Base-by-base conservation (phyloP, 768 basidiomycete genomes). In the Mycena rosella region DNA sequence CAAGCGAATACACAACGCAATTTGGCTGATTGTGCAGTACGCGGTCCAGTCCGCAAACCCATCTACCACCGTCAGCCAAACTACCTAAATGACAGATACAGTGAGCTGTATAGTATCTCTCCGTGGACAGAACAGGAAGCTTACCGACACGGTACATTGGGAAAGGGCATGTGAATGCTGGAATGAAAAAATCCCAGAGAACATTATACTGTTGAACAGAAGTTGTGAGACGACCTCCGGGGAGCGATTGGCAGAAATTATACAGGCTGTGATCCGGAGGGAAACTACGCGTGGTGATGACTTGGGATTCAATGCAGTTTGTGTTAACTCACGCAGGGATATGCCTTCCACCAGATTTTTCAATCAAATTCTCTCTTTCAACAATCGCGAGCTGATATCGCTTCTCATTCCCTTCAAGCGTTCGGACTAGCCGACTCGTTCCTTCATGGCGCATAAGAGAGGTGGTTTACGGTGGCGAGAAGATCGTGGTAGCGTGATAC, bases 11-110 rank as follows among this genome's bases (percentile, higher is more conserved):
- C 61, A 85, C 69, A 34, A 85, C 73, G 66, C 82, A 83, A n/a
- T 80, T 74, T 30, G 76, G 74, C 65, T 84, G 84, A 48, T 78
- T 73, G 1, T 49, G 45, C 51, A 76, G 71, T 36, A 87, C 74
- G 11, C 80, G 78, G n/a, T 81, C 80, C 22, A 87, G 71, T 8
- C 86, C 86, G 70, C 86, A 86, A 17, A 84, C 76, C 82, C 84
- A 86, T 73, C 86, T 87, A 42, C 65, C 65, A 24, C 60, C 51
- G 53, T 63, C 53, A 26, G 40, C 52, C 24, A 54, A 38, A 10
- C 38, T 63, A 44, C 77, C 57, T 59, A 29, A 20, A 27, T 36
- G 5, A n/a, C 38, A 40, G 38, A 15, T 14, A 26, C 13, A 26
- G 22, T 53, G 52, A 56, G 18, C 29, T 24, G 22, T 15, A 18